Conservation (phyloP, 306 rosid species). For the Trichosanthes truncata region DNA sequence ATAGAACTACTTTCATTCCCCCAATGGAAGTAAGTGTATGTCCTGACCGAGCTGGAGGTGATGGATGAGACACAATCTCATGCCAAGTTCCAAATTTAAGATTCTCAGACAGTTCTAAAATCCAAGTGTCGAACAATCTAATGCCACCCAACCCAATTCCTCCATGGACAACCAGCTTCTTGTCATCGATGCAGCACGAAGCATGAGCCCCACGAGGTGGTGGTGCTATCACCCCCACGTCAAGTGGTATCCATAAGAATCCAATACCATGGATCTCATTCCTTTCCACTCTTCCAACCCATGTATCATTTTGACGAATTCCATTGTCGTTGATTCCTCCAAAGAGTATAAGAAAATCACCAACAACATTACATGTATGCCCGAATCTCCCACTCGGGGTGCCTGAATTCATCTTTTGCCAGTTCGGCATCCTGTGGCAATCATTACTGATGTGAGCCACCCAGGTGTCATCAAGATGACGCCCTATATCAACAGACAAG, state of each 20-base stretch:
- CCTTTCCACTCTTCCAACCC: conserved; percentile 62
- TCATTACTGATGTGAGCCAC: conserved; percentile 58
- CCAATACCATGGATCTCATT: conserved; percentile 33
- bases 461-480: conserved; percentile 95
- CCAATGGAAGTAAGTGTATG: conserved; percentile 73
- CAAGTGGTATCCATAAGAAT: conserved; percentile 66
- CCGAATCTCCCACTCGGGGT: conserved; percentile 94
- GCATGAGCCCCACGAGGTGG: conserved; percentile 86
- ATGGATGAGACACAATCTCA: conserved; percentile 44
- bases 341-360: conserved; percentile 62
- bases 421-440: conserved; percentile 37
- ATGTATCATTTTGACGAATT: conserved; percentile 76
- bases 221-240: conserved; percentile 49
- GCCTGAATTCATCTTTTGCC: conserved; percentile 73
- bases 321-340: conserved; percentile 95
- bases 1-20: conserved; percentile 41
- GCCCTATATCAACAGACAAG: conserved; percentile 36
- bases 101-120: conserved; percentile 61
- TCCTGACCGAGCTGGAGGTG: conserved; percentile 90
- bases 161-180: conserved; percentile 77
- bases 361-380: conserved; percentile 59
- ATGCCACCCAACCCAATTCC: conserved; percentile 67
- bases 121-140: conserved; percentile 80
- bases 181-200: conserved; percentile 52
- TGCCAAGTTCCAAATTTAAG: conserved; percentile 53